A percentile compares a stretch with the other conserved stretches of the same genome.
phyloP scores from a whole-genome alignment of 805 yeast genomes.

The Sungouiella thailandica region DNA sequence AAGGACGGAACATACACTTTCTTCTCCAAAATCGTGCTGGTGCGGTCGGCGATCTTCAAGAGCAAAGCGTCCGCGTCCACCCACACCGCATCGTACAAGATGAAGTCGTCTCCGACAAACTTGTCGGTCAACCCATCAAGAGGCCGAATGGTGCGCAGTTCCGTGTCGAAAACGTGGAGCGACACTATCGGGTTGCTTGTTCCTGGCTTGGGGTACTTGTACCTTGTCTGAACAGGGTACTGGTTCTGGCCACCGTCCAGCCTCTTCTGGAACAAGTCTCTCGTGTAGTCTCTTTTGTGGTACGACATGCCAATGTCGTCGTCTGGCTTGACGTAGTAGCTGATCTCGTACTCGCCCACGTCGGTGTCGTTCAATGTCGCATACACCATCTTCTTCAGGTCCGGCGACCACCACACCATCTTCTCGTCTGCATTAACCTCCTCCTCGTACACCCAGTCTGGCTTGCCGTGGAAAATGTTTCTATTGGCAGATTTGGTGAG shows the following conservation, averaged over 20 bases:
- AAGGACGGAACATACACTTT: slow-evolving; percentile 9
- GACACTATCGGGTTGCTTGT: slow-evolving; percentile 51
- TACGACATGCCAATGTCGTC: slow-evolving; percentile 12
- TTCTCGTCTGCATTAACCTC: slow-evolving; percentile 58
- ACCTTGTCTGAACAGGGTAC: slow-evolving; percentile 43
- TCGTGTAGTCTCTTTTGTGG: neutral
- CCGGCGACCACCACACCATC: slow-evolving; percentile 72
- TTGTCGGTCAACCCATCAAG: slow-evolving; percentile 9
- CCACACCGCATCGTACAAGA: slow-evolving; percentile 21
- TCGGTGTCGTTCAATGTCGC: slow-evolving; percentile 55
- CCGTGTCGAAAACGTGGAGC: slow-evolving; percentile 34
- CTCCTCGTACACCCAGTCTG: slow-evolving; percentile 86
- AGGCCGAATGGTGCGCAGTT: slow-evolving; percentile 20
- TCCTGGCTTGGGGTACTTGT: slow-evolving; percentile 77
- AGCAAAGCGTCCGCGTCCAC: slow-evolving; percentile 12
- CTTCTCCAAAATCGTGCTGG: slow-evolving; percentile 15
- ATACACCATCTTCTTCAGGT: slow-evolving; percentile 51
- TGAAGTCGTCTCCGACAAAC: slow-evolving; percentile 11
- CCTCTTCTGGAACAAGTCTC: too few relatives aligned
- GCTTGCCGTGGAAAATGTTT: slow-evolving; percentile 57
- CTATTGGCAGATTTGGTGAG: slow-evolving; percentile 50
- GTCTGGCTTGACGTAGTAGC: slow-evolving; percentile 41
- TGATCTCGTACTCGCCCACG: slow-evolving; percentile 50
- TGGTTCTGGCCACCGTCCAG: slow-evolving; percentile 19
- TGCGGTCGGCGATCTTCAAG: slow-evolving; percentile 18